phyloP scores from a whole-genome alignment of 1,139 yeast species.

The Geotrichum europaeum region DNA sequence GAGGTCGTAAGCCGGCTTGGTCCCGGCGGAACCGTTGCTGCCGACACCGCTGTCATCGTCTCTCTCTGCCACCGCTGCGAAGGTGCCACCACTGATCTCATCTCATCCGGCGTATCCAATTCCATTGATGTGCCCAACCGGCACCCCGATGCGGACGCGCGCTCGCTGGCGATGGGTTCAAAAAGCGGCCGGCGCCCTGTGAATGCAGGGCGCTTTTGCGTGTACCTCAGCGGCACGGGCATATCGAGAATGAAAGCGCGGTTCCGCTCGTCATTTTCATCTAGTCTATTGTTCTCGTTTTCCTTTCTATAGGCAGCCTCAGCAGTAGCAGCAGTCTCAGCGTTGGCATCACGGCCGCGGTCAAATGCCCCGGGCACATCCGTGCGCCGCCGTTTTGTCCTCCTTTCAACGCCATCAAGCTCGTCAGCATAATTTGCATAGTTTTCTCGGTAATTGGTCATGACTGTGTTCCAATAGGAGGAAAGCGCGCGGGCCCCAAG shows the following conservation, averaged over 20 bases:
- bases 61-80: background rate
- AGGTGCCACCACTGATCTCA: background rate
- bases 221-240: background rate
- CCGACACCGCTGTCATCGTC: background rate
- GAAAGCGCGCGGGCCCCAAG: background rate
- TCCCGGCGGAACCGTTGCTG: background rate
- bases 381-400: background rate
- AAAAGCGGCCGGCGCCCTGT: background rate
- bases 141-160: background rate
- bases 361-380: background rate
- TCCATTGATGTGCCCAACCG: background rate
- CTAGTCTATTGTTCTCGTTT: background rate
- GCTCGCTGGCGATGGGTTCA: background rate
- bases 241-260: background rate
- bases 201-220: background rate
- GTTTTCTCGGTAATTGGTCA: background rate
- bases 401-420: background rate
- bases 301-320: background rate
- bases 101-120: background rate
- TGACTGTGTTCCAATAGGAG: background rate
- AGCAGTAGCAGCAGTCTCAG: too few relatives aligned
- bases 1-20: background rate
- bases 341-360: background rate
- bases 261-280: background rate
- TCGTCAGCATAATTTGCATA: background rate